A percentile compares a stretch with the other conserved stretches of the same genome.
These are phyloP conservation scores for Solanum hybrid DNA, from an alignment of 305 asterid genomes.

Conservation along the genomic window DNA sequence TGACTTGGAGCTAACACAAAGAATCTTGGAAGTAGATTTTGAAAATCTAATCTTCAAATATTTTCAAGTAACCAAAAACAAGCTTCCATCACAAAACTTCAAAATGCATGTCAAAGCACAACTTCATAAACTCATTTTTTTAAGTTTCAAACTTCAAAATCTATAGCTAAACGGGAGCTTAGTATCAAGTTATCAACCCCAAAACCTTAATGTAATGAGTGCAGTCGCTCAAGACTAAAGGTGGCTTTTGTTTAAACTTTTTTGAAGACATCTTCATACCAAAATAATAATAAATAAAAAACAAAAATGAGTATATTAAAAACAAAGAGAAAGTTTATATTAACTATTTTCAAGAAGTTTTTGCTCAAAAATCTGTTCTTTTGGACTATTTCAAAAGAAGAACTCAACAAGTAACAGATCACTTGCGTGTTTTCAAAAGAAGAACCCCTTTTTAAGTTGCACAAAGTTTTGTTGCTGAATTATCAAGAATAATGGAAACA, in stretches of 20 bases:
- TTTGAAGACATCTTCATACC: not conserved
- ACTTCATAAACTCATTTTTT: not conserved
- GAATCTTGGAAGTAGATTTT: not conserved
- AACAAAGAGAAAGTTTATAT: not conserved
- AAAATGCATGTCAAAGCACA: not conserved
- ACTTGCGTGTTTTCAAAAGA: not conserved
- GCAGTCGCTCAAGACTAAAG: not conserved
- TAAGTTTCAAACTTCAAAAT: not conserved
- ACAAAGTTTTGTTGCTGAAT: not conserved
- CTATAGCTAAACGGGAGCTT: not conserved
- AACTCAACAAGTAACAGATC: not conserved
- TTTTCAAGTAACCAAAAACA: not conserved
- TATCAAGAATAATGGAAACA: not conserved
- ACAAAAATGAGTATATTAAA: not conserved
- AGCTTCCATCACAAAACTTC: not conserved
- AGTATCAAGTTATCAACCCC: not conserved
- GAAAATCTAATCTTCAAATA: not conserved
- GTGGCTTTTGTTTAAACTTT: not conserved
- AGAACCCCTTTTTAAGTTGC: too few species aligned
- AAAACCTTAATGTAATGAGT: not conserved
- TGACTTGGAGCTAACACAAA: not conserved
- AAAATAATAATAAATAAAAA: too few species aligned
- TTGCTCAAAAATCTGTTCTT: not conserved
- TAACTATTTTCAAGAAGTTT: not conserved
- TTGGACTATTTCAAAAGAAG: not conserved